Base-by-base conservation (phyloP, 345 rosid genomes). In the Rubroshorea leprosula region DNA sequence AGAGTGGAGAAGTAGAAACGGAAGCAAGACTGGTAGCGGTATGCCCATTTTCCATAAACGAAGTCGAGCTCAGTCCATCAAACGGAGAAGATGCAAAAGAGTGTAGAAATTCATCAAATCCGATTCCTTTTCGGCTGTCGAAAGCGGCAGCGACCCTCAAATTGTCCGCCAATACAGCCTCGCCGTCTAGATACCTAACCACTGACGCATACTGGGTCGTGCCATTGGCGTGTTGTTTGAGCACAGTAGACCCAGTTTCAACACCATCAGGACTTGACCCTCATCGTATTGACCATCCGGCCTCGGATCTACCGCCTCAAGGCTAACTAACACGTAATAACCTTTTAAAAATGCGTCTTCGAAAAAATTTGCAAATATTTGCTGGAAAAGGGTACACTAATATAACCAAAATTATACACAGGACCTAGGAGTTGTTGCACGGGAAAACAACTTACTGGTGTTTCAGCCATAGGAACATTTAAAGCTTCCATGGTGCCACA, bases 401-500 rank as follows among this genome's bases (percentile, higher is more conserved):
- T 0, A 4, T 2, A n/a, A 15, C 14, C n/a, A 7, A 44, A 44
- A 2, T n/a, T n/a, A n/a, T 44, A 14, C 47, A 44, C 10, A 44
- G 17, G 17, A 15, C 47, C 47, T 1, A 44, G 2, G 14, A 10
- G 3, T 44, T 44, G 18, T 6, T 10, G 4, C 25, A 52, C 35
- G 39, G 38, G 61, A 23, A 55, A 64, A 54, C 58, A 2, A 62
- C 71, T 77, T 72, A 89, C 97, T 10, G 98, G 96, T n/a, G 98
- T 92, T 60, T 92, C 97, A 0, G 98, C 94, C 98, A 89, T 83
- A 23, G 98, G 97, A 71, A 92, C 98, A 66, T 92, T 89, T 27
- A 92, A 78, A 67, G 98, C 98, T 85, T 92, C 98, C 98, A 92
- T 92, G 15, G 96, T 92, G 56, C 98, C 98, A 73, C 96, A 88